phyloP scores from a whole-genome alignment of 495 filamentous ascomycete genomes.

The Pseudotulostoma volvatum region DNA sequence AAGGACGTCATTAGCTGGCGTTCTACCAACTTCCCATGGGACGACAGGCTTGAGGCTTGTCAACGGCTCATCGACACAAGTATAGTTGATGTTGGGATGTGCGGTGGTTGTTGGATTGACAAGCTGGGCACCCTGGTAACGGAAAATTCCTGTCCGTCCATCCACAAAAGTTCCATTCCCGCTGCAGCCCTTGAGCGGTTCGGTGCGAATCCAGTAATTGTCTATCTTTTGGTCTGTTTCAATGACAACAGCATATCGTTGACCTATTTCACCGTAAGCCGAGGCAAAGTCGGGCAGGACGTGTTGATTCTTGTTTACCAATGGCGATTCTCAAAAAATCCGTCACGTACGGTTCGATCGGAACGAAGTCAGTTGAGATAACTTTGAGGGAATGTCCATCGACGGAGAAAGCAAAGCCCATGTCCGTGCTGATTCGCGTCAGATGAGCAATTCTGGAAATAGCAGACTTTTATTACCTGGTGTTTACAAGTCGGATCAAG shows the following conservation, averaged over 20 bases:
- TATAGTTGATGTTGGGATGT: background rate
- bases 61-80: background rate
- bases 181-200: background rate
- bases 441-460: no score
- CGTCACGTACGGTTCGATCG: slow-evolving; percentile 32
- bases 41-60: background rate
- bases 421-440: no score
- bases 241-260: background rate
- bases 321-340: background rate
- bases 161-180: no score
- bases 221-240: background rate
- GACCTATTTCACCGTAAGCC: no score
- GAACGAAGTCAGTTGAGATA: slow-evolving; percentile 37
- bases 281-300: no score
- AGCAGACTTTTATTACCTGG: no score
- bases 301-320: no score
- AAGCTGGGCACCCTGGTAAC: background rate
- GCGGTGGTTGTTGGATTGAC: background rate
- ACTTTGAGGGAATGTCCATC: slow-evolving; percentile 34
- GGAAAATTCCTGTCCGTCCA: background rate
- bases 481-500: slow-evolving; percentile 31
- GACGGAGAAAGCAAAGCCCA: slow-evolving; percentile 20
- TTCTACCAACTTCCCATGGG: background rate
- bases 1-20: no score
- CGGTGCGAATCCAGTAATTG: background rate